phyloP scores from a whole-genome alignment of 2,329 filamentous ascomycete genomes.

The Stagonosporopsis cucurbitacearum region DNA sequence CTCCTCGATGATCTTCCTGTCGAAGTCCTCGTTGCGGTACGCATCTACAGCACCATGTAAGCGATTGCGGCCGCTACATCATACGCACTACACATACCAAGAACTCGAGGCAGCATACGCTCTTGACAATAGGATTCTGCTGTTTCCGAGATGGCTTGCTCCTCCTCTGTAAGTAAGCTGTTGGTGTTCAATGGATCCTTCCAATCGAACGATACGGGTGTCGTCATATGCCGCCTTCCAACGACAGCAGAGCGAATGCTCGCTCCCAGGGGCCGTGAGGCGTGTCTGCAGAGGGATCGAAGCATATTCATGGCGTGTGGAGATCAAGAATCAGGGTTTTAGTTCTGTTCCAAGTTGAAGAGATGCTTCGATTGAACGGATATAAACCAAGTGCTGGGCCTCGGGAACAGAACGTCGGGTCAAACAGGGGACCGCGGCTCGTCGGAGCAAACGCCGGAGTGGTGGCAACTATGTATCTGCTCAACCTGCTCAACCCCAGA shows the following conservation, averaged over 20 bases:
- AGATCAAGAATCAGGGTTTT: background rate
- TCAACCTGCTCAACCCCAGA: constrained; percentile 12
- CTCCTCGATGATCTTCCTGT: constrained; percentile 82
- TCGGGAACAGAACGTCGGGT: constrained; percentile 23
- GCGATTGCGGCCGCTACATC: background rate
- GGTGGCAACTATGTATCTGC: constrained; percentile 25
- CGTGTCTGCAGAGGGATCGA: constrained; percentile 50
- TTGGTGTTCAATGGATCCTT: constrained; percentile 81
- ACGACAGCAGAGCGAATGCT: constrained; percentile 35
- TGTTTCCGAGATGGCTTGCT: constrained; percentile 86
- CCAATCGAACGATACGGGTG: constrained; percentile 76
- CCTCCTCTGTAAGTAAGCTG: constrained; percentile 85
- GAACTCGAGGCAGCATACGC: constrained; percentile 79
- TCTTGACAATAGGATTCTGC: constrained; percentile 96
- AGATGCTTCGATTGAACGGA: constrained; percentile 4
- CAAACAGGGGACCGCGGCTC: constrained; percentile 30
- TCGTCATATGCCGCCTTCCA: constrained; percentile 51
- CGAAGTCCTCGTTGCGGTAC: constrained; percentile 86
- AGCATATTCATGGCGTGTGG: constrained; percentile 48
- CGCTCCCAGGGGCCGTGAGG: constrained; percentile 49
- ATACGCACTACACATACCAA: constrained; percentile 64
- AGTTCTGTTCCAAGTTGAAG: background rate
- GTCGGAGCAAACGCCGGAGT: constrained; percentile 30
- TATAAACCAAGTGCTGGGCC: constrained; percentile 2
- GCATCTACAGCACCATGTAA: constrained; percentile 64